phyloP scores from a whole-genome alignment of 345 rosid species.

The Citrus reticulata region DNA sequence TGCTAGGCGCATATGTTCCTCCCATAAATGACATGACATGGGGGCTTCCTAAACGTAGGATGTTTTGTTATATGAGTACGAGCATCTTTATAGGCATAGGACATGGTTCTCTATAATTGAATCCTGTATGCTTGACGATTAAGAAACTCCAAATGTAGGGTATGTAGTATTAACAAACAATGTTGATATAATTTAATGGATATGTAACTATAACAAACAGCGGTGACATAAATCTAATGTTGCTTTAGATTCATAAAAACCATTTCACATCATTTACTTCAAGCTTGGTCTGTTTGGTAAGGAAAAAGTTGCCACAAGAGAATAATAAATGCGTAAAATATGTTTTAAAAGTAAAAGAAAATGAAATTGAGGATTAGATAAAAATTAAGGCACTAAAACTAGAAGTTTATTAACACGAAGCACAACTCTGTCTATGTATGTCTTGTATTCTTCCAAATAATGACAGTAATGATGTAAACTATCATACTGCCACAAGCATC shows the following conservation, averaged over 20 bases:
- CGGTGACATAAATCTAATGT: not conserved
- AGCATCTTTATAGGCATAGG: not conserved
- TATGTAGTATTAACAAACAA: not conserved
- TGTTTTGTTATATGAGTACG: not conserved
- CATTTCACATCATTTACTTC: not conserved
- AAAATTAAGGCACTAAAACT: not conserved
- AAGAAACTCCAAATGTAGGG: not conserved
- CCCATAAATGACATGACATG: not conserved
- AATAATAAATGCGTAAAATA: not conserved
- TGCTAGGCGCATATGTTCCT: not conserved
- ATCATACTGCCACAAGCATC: not conserved
- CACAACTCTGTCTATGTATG: not conserved
- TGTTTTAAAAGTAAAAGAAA: not conserved
- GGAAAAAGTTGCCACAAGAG: not conserved
- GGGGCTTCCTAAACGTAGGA: not conserved
- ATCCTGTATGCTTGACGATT: not conserved
- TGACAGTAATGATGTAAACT: not conserved
- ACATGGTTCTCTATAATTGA: not conserved
- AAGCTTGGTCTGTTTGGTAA: not conserved
- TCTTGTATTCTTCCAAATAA: not conserved
- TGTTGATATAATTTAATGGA: not conserved
- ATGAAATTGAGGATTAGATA: not conserved
- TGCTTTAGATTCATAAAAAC: not conserved
- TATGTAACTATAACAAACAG: too few species aligned
- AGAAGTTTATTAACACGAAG: not conserved